Percentiles rank a stretch among this genome's conserved stretches.
phyloP scores from a whole-genome alignment of 1,284 basidiomycete genomes.

The Schizophyllum commune region DNA sequence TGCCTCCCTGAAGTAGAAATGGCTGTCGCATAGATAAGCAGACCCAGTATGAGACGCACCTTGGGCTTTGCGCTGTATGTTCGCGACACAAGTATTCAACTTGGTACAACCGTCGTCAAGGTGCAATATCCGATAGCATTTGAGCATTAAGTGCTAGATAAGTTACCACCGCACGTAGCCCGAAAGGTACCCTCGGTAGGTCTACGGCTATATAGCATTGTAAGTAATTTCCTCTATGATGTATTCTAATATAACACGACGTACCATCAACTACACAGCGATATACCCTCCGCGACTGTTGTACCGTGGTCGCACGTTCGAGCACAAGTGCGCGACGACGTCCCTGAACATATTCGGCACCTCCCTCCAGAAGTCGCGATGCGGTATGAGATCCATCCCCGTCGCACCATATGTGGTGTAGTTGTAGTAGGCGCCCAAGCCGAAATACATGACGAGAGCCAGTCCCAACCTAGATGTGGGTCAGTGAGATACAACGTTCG shows the following conservation, averaged over 20 bases:
- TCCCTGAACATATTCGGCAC: conserved; percentile 78
- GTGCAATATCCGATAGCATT: too few relatives aligned
- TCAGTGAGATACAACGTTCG: conserved; percentile 2
- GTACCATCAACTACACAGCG: conserved; percentile 43
- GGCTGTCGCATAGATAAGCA: too few relatives aligned
- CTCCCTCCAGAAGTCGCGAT: conserved; percentile 83
- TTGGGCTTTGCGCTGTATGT: too few relatives aligned
- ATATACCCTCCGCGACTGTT: conserved; percentile 66
- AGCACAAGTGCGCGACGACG: conserved; percentile 68
- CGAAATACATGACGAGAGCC: conserved; percentile 61
- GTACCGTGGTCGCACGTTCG: conserved; percentile 58
- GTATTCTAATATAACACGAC: background rate
- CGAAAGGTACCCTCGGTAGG: too few relatives aligned
- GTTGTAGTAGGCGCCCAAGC: conserved; percentile 74
- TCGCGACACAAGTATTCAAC: too few relatives aligned
- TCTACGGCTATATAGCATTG: too few relatives aligned
- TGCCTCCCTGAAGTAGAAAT: too few relatives aligned
- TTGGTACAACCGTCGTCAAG: too few relatives aligned
- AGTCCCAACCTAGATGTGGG: conserved; percentile 27
- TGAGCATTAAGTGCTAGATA: too few relatives aligned
- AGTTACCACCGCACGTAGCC: too few relatives aligned
- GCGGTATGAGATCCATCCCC: conserved; percentile 76
- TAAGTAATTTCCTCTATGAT: too few relatives aligned
- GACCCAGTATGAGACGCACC: too few relatives aligned
- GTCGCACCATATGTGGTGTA: conserved; percentile 77